Conservation (phyloP, 495 filamentous ascomycete species). For the Lentithecium fluviatile region DNA sequence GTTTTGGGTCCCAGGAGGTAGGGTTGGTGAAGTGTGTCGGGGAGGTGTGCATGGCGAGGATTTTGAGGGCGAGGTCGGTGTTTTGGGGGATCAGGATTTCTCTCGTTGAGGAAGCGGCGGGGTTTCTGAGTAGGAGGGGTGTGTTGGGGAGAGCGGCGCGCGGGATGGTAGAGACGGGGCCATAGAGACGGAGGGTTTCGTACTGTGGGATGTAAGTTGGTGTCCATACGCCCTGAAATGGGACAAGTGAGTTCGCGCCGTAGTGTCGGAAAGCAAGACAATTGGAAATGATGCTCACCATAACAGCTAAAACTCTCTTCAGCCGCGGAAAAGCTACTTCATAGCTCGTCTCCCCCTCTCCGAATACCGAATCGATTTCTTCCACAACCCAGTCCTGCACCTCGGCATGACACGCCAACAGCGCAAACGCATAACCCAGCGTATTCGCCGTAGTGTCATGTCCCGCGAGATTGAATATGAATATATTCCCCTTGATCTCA, state of each 20-base stretch:
- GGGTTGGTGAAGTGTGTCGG: conserved; percentile 7
- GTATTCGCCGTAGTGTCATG: conserved; percentile 38
- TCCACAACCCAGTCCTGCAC: conserved; percentile 33
- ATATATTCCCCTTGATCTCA: conserved; percentile 37
- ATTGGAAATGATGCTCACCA: conserved; percentile 4
- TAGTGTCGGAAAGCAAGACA: background rate
- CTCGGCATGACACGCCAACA: conserved; percentile 25
- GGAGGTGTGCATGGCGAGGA: conserved; percentile 18
- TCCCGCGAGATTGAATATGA: conserved; percentile 36
- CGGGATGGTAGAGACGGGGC: conserved; percentile 15
- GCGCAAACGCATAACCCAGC: conserved; percentile 24
- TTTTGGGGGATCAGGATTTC: conserved; percentile 13
- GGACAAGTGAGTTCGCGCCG: too few species aligned
- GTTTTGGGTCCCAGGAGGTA: conserved; percentile 3
- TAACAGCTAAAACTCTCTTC: conserved; percentile 16
- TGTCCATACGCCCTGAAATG: too few species aligned
- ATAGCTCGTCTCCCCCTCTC: conserved; percentile 9
- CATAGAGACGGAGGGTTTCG: conserved; percentile 34
- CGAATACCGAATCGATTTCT: conserved; percentile 16
- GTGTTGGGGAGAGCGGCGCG: conserved; percentile 4
- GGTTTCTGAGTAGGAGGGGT: conserved; percentile 13
- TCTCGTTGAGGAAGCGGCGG: background rate
- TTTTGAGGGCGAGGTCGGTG: conserved; percentile 1
- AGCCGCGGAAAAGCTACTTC: conserved; percentile 27
- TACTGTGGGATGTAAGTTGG: conserved; percentile 11